Evolutionary conservation across 2,329 filamentous ascomycete genomes (phyloP), one percentile per base, ranked within the genome.

Genomic region (Thelonectria discophora): DNA sequence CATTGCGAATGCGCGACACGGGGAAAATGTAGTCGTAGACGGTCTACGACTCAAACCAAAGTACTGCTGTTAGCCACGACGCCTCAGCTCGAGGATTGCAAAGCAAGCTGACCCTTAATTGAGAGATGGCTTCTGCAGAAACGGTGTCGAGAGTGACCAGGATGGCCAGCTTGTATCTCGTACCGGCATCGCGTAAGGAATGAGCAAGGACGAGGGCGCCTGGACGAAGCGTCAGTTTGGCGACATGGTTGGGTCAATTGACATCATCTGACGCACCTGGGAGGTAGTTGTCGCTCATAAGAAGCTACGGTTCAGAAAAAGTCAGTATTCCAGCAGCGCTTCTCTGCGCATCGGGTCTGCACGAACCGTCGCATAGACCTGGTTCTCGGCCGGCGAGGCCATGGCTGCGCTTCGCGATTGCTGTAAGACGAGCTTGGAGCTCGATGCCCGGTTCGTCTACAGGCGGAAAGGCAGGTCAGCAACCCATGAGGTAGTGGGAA

Each of bases 151-250:
- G 84, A 5, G 93, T 96, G 75, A 96, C 87, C 70, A 98, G 82
- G 70, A 91, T 90, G 62, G 90, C 93, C 71, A 99, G 84, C 81
- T 93, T 94, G 61, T 62, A 63, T 68, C 83, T 88, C 39, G 94
- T 92, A 59, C 92, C 92, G 71, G 88, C 90, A 89, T 99, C 95
- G 78, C 92, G 91, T 59, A 99, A 82, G 34, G 95, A 98, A 81
- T 98, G 94, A 64, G 93, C 94, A 66, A 99, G 88, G 48, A 99
- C 94, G 70, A 95, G 88, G 62, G 94, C 94, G 77, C 95, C 94
- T 97, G 69, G 27, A 24, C 27, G 46, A 52, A 37, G 53, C 37
- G 43, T 69, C 43, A 70, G 65, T 47, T 30, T 15, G 24, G 24
- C 34, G 32, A 40, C n/a, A 46, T 37, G 13, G 11, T 7, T 21